phyloP scores from a whole-genome alignment of 805 yeast species.

The Cephaloascus albidus region DNA sequence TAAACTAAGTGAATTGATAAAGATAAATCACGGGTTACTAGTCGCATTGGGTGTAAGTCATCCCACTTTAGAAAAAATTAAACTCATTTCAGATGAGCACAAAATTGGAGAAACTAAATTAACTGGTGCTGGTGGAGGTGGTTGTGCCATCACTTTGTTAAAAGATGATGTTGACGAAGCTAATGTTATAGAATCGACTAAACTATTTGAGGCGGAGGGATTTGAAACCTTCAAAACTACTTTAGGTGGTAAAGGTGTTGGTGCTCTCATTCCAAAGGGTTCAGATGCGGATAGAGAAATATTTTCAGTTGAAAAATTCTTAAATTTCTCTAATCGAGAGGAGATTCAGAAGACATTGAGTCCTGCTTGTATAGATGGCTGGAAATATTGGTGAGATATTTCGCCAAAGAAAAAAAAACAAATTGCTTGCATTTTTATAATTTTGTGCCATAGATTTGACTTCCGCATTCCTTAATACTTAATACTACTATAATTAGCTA shows the following conservation, averaged over 20 bases:
- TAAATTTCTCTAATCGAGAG: constrained; percentile 26
- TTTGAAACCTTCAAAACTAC: constrained; percentile 72
- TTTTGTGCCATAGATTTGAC: too few species aligned
- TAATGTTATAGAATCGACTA: constrained; percentile 23
- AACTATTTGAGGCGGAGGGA: constrained; percentile 32
- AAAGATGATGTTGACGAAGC: constrained; percentile 29
- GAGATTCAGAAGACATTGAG: constrained; percentile 42
- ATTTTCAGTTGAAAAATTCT: constrained; percentile 22
- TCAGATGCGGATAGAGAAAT: constrained; percentile 2
- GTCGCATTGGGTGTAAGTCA: constrained; percentile 88
- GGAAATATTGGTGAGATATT: constrained; percentile 71
- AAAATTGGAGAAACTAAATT: constrained; percentile 80
- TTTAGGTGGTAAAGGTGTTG: constrained; percentile 89
- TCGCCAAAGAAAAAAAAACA: background rate
- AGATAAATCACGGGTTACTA: constrained; percentile 81
- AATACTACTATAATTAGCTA: too few species aligned
- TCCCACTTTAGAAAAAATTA: constrained; percentile 76
- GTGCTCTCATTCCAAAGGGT: constrained; percentile 25
- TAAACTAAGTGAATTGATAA: constrained; percentile 50
- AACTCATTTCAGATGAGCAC: constrained; percentile 51
- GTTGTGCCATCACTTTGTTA: constrained; percentile 88
- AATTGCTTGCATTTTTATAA: background rate
- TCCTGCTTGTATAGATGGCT: constrained; percentile 26
- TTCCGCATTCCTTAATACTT: too few species aligned
- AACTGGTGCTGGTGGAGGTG: constrained; percentile 99